Evolutionary conservation across 805 yeast genomes (phyloP).

Genomic region (Candida patagonica): DNA sequence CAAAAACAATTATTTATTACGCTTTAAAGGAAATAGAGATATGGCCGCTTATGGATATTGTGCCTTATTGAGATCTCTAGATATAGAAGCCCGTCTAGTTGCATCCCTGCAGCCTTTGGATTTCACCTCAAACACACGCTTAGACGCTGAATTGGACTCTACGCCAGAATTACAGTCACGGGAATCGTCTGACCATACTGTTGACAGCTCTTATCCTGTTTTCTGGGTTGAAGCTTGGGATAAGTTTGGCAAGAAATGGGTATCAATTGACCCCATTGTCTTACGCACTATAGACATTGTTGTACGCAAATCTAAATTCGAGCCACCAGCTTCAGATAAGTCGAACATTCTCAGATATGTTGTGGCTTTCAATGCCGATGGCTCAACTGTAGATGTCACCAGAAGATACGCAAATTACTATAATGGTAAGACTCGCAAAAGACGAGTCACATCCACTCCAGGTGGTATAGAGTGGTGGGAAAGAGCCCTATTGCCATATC

Average conservation of each 20-base stretch:
- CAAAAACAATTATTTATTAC: constrained; percentile 29
- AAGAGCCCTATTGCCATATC: constrained; percentile 28
- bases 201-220: constrained; percentile 44
- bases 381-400: constrained; percentile 73
- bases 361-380: constrained; percentile 60
- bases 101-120: constrained; percentile 90
- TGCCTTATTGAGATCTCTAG: constrained; percentile 58
- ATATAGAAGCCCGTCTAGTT: constrained; percentile 63
- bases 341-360: constrained; percentile 62
- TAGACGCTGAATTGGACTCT: constrained; percentile 2
- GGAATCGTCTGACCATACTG: neutral
- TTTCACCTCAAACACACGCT: constrained; percentile 36
- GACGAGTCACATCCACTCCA: constrained; percentile 54
- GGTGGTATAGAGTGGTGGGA: constrained; percentile 56
- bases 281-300: constrained; percentile 54
- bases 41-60: constrained; percentile 83
- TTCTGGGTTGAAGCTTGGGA: constrained; percentile 97
- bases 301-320: constrained; percentile 47
- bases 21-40: constrained; percentile 64
- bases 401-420: constrained; percentile 64
- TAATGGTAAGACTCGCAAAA: constrained; percentile 68
- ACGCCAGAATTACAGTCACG: neutral
- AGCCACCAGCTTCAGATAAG: constrained; percentile 58
- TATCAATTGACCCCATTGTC: constrained; percentile 76
- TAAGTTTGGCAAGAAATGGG: constrained; percentile 58